A percentile compares a stretch with the other conserved stretches of the same genome.
These are phyloP conservation scores for Ophiocordyceps camponoti-floridani DNA, from an alignment of 2,329 filamentous ascomycete genomes.

Conservation along the genomic window DNA sequence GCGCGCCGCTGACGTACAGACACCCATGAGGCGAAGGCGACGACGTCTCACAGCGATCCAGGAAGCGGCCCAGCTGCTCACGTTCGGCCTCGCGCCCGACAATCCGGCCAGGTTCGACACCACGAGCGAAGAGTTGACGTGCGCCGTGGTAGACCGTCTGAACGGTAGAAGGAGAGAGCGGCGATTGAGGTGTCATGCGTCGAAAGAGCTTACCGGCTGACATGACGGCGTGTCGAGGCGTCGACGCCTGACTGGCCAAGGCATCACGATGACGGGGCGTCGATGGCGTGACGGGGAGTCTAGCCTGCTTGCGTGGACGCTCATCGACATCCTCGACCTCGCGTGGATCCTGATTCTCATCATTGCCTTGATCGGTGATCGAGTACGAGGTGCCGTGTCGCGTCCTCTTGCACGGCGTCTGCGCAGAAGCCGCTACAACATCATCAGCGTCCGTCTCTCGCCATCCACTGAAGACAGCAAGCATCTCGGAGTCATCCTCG, in stretches of 20 bases:
- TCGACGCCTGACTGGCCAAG: constrained; percentile 51
- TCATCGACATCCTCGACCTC: constrained; percentile 21
- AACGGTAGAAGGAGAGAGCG: constrained; percentile 46
- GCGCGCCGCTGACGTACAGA: constrained; percentile 87
- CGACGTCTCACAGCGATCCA: constrained; percentile 42
- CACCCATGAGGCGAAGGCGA: constrained; percentile 52
- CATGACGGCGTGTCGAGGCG: constrained; percentile 70
- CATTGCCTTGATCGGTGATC: constrained; percentile 26
- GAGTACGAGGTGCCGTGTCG: constrained; percentile 22
- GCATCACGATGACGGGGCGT: constrained; percentile 70
- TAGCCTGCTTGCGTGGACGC: constrained; percentile 9
- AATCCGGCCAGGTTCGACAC: constrained; percentile 54
- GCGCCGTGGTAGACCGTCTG: constrained; percentile 76
- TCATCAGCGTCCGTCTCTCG: not conserved
- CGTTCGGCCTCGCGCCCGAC: constrained; percentile 59
- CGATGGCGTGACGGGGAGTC: constrained; percentile 43
- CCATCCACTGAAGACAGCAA: not conserved
- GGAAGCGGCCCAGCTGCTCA: constrained; percentile 48
- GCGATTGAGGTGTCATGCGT: constrained; percentile 62
- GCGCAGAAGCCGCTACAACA: constrained; percentile 7
- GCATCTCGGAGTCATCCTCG: too few species aligned
- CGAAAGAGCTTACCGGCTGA: constrained; percentile 58
- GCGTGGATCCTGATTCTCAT: constrained; percentile 45
- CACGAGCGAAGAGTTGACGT: constrained; percentile 71
- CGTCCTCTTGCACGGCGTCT: constrained; percentile 25